These are phyloP conservation scores for Colletotrichum musae DNA, from an alignment of 2,329 filamentous ascomycete genomes.

Conservation along the genomic window DNA sequence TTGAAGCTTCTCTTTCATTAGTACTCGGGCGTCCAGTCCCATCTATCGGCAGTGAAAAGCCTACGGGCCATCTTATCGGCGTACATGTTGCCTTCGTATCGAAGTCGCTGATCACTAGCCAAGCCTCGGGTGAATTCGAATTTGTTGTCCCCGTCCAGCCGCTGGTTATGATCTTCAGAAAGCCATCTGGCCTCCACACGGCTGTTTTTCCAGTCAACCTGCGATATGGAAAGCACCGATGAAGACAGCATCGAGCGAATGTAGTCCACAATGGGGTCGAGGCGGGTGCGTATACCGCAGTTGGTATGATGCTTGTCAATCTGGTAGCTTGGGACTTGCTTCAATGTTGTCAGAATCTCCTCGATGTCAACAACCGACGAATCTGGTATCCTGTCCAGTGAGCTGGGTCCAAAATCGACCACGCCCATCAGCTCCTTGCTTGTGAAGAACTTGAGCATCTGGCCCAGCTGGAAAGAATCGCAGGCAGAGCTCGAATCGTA, in stretches of 20 bases:
- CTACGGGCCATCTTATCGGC: slow-evolving; percentile 65
- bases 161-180: slow-evolving; percentile 33
- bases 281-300: slow-evolving; percentile 77
- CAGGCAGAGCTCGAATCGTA: slow-evolving; percentile 81
- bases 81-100: slow-evolving; percentile 64
- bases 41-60: slow-evolving; percentile 69
- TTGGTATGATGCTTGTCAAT: slow-evolving; percentile 81
- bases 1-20: neutral
- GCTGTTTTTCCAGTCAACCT: slow-evolving; percentile 62
- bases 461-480: slow-evolving; percentile 84
- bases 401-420: slow-evolving; percentile 67
- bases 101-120: slow-evolving; percentile 64
- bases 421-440: slow-evolving; percentile 73
- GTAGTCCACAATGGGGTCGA: slow-evolving; percentile 77
- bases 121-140: slow-evolving; percentile 68
- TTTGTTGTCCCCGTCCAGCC: slow-evolving; percentile 29
- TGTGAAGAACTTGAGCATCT: slow-evolving; percentile 80
- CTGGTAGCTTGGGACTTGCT: slow-evolving; percentile 80
- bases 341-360: slow-evolving; percentile 71
- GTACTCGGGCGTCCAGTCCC: slow-evolving; percentile 72
- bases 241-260: slow-evolving; percentile 71
- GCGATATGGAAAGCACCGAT: slow-evolving; percentile 59
- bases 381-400: slow-evolving; percentile 61
- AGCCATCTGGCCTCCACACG: slow-evolving; percentile 59
- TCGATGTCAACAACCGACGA: slow-evolving; percentile 73